phyloP scores from a whole-genome alignment of 805 yeast genomes.

The Metschnikowia santaceciliae region DNA sequence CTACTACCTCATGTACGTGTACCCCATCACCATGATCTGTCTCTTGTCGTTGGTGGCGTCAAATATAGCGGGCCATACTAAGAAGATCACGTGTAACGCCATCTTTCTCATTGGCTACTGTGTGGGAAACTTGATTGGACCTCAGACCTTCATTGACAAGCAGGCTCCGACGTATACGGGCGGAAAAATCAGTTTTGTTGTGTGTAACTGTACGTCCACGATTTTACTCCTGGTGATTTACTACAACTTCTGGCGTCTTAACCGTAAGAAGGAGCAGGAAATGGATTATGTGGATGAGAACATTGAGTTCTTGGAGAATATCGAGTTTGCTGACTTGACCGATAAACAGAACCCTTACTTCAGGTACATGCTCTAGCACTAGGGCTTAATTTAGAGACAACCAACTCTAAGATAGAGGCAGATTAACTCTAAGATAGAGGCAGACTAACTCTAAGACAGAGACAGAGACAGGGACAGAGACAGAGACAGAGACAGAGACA shows the following conservation, averaged over 20 bases:
- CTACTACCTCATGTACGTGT: slow-evolving; percentile 32
- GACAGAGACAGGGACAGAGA: no score
- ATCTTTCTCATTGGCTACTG: slow-evolving; percentile 32
- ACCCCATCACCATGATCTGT: slow-evolving; percentile 25
- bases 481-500: no score
- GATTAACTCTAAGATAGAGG: no score
- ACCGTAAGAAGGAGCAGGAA: slow-evolving; percentile 12
- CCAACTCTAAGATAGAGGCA: no score
- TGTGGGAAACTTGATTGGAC: slow-evolving; percentile 25
- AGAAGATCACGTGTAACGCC: slow-evolving; percentile 30
- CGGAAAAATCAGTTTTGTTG: slow-evolving; percentile 40
- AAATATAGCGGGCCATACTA: slow-evolving; percentile 29
- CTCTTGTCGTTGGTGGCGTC: slow-evolving; percentile 24
- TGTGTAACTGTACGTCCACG: slow-evolving; percentile 20
- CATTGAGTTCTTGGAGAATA: slow-evolving; percentile 22
- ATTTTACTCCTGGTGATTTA: slow-evolving; percentile 18
- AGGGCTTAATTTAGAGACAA: no score
- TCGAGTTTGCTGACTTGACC: slow-evolving; percentile 45
- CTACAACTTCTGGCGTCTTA: slow-evolving; percentile 12
- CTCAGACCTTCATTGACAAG: slow-evolving; percentile 21
- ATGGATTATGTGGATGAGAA: slow-evolving; percentile 7
- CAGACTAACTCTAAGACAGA: no score
- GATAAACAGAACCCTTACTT: slow-evolving; percentile 38
- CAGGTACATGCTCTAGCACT: slow-evolving; percentile 24
- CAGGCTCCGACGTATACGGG: slow-evolving; percentile 44